phyloP scores from a whole-genome alignment of 306 rosid genomes.

The Dalbergia cochinchinensis region DNA sequence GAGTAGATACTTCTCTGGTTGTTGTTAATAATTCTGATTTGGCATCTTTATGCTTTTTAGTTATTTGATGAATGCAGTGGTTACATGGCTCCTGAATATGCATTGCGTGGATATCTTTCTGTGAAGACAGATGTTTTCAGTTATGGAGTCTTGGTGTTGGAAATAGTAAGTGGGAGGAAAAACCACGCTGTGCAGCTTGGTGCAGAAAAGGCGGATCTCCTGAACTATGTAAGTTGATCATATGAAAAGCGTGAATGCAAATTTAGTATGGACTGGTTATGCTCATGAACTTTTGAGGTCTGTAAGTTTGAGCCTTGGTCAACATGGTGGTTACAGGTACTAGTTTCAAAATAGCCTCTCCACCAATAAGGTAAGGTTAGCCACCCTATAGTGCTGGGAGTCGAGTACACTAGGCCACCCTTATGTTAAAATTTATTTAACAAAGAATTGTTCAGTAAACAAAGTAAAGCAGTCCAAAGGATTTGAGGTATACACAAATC shows the following conservation, averaged over 20 bases:
- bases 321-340: not conserved
- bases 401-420: not conserved
- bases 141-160: conserved; percentile 79
- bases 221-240: conserved; percentile 71
- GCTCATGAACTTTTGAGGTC: not conserved
- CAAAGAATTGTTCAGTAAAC: not conserved
- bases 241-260: not conserved
- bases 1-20: conserved; percentile 56
- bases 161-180: conserved; percentile 88
- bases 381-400: not conserved
- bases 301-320: not conserved
- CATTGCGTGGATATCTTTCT: conserved; percentile 82
- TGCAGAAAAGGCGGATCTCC: conserved; percentile 73
- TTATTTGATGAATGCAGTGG: conserved; percentile 64
- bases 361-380: not conserved
- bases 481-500: not conserved
- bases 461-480: not conserved
- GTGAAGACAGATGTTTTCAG: conserved; percentile 94
- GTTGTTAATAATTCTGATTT: conserved; percentile 29
- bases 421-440: conserved; percentile 2
- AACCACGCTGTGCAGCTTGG: conserved; percentile 60
- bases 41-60: conserved; percentile 19
- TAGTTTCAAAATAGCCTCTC: not conserved
- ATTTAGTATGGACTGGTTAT: conserved; percentile 1
- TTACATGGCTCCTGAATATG: conserved; percentile 96